phyloP scores from a whole-genome alignment of 495 filamentous ascomycete species.

The Chaetomium fimeti region DNA sequence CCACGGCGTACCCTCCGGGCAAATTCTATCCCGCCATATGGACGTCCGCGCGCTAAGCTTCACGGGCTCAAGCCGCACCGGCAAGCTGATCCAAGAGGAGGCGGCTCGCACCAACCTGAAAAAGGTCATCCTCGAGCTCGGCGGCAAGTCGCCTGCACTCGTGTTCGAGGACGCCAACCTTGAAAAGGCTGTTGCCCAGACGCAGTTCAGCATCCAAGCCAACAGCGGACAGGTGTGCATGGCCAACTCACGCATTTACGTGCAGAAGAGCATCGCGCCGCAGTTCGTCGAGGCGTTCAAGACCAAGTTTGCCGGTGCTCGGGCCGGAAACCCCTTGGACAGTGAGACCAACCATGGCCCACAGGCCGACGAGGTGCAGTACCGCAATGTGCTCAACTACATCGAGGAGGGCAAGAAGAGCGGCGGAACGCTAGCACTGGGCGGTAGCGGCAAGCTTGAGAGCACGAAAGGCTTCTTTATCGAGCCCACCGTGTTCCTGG shows the following conservation, averaged over 20 bases:
- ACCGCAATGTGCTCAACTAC: conserved; percentile 34
- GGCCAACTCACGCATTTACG: conserved; percentile 73
- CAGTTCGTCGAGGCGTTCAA: conserved; percentile 58
- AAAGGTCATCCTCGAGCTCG: conserved; percentile 77
- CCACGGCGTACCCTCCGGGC: conserved; percentile 52
- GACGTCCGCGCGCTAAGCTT: conserved; percentile 56
- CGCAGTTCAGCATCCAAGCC: conserved; percentile 70
- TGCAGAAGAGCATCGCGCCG: conserved; percentile 57
- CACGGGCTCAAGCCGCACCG: conserved; percentile 54
- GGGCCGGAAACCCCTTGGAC: conserved; percentile 61
- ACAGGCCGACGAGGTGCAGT: conserved; percentile 42
- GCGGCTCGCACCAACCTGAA: conserved; percentile 57
- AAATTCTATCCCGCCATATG: conserved; percentile 51
- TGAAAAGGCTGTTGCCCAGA: conserved; percentile 65
- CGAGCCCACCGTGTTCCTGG: conserved; percentile 68
- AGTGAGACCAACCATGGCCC: conserved; percentile 66
- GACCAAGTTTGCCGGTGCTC: conserved; percentile 58
- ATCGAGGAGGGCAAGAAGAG: conserved; percentile 39
- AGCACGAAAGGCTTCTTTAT: conserved; percentile 49
- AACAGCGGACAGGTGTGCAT: conserved; percentile 77
- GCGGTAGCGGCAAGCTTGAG: conserved; percentile 32
- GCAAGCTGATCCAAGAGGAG: conserved; percentile 43
- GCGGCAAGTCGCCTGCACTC: conserved; percentile 73
- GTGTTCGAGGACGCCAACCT: conserved; percentile 70
- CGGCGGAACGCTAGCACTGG: conserved; percentile 33